phyloP scores from a whole-genome alignment of 495 filamentous ascomycete species.

The Oidiodendron maius region DNA sequence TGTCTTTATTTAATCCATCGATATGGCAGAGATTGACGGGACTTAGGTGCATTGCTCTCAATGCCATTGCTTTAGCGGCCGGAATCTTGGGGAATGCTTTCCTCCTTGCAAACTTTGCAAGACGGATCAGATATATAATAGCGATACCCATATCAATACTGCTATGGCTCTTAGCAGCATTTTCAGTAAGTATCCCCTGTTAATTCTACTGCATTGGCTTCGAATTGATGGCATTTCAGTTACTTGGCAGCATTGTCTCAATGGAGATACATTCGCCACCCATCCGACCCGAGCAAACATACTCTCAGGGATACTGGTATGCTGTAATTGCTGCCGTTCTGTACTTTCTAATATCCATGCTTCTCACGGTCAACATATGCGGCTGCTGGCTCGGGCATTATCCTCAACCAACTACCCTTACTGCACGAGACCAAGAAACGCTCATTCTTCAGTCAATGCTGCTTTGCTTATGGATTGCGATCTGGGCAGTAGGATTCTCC shows the following conservation, averaged over 20 bases:
- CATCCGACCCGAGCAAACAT: constrained; percentile 49
- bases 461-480: constrained; percentile 65
- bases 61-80: constrained; percentile 57
- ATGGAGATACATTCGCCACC: constrained; percentile 59
- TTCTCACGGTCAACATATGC: constrained; percentile 71
- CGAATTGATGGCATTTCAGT: constrained; percentile 28
- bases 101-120: constrained; percentile 73
- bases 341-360: constrained; percentile 56
- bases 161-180: constrained; percentile 60
- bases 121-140: constrained; percentile 66
- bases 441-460: constrained; percentile 74
- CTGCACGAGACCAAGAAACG: constrained; percentile 68
- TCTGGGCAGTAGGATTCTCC: constrained; percentile 58
- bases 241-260: constrained; percentile 52
- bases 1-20: constrained; percentile 28
- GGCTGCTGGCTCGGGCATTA: constrained; percentile 75
- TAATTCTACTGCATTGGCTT: neutral
- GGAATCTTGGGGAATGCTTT: constrained; percentile 67
- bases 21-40: constrained; percentile 32
- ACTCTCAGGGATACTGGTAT: constrained; percentile 74
- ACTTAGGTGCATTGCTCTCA: constrained; percentile 53
- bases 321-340: constrained; percentile 62
- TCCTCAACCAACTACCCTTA: constrained; percentile 65
- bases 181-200: constrained; percentile 54
- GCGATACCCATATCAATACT: constrained; percentile 64